Evolutionary conservation across 2,329 filamentous ascomycete species (phyloP), one percentile per base, ranked within the genome.

Genomic region (Zasmidium cellare): DNA sequence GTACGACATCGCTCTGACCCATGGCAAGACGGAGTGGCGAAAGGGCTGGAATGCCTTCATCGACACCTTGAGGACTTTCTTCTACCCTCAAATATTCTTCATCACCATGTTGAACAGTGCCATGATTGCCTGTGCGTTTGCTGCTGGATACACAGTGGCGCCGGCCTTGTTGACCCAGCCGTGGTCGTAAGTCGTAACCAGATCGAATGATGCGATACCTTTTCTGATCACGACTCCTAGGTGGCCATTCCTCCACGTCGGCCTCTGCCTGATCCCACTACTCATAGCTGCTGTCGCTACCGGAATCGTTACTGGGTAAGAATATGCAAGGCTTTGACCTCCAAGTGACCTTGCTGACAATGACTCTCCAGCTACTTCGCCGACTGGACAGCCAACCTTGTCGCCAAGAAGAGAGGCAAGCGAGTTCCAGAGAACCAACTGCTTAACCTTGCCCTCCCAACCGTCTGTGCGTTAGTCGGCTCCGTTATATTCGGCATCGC

Each of bases 11-110:
- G 65, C 65, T 9, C 57, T 71, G 24, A 60, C 67, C 52, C 57
- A 61, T 20, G 66, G 61, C 19, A 51, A 56, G 1, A 52, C 56
- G 25, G 63, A 70, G 47, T 67, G 64, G 63, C 57, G 53, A 22
- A 66, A 66, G 16, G 68, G 67, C 44, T 64, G 59, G 56, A 55
- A 56, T 14, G 65, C 67, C 23, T 59, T 71, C 48, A 53, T 69
- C 55, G 68, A 71, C 61, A 71, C 68, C 12, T 44, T 71, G 12
- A 61, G 63, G 35, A 71, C 69, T 5, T 70, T 70, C 51, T 63
- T 70, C 54, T 71, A 69, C 44, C 69, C 69, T 11, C 68, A 70
- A 38, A 70, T 71, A 44, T 62, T 70, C 58, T 71, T 69, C 65
- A 67, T 69, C 58, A 68, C 68, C 9, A 65, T 69, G 61, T 55